These are phyloP conservation scores for Lolium perenne DNA, from an alignment of 176 grass and related monocot genomes.

Conservation along the genomic window DNA sequence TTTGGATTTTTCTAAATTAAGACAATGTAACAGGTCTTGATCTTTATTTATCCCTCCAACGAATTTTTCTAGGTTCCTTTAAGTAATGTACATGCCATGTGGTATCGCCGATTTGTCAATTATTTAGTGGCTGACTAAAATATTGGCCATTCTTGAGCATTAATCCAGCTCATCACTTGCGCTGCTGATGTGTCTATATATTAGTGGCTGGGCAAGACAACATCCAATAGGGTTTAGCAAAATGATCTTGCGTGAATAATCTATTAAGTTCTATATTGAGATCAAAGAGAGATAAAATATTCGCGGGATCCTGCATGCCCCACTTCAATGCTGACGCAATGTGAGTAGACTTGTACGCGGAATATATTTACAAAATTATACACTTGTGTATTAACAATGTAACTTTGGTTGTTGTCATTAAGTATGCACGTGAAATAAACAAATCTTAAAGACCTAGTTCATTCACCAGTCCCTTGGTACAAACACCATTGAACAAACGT, in stretches of 20 bases:
- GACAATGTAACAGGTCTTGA: too few relatives aligned
- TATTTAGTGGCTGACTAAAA: not conserved
- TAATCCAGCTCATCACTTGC: not conserved
- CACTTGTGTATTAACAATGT: not conserved
- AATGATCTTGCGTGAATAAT: conserved; percentile 22
- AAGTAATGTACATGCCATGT: not conserved
- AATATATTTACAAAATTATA: not conserved
- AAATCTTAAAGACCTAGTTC: not conserved
- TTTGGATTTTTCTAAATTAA: too few relatives aligned
- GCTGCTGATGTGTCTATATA: conserved; percentile 24
- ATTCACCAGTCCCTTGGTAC: not conserved
- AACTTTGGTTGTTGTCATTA: not conserved
- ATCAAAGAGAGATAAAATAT: conserved; percentile 13
- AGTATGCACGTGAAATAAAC: not conserved
- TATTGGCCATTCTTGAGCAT: not conserved
- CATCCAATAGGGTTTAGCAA: conserved; percentile 31
- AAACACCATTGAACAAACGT: not conserved
- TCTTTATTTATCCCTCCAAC: too few relatives aligned
- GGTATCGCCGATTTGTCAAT: conserved; percentile 30
- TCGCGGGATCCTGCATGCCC: not conserved
- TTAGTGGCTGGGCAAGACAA: not conserved
- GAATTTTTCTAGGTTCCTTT: not conserved
- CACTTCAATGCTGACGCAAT: not conserved
- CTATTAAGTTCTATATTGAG: conserved; percentile 21
- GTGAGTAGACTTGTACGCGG: not conserved